Base-by-base conservation (phyloP, 768 basidiomycete species). In the Calocera cornea region DNA sequence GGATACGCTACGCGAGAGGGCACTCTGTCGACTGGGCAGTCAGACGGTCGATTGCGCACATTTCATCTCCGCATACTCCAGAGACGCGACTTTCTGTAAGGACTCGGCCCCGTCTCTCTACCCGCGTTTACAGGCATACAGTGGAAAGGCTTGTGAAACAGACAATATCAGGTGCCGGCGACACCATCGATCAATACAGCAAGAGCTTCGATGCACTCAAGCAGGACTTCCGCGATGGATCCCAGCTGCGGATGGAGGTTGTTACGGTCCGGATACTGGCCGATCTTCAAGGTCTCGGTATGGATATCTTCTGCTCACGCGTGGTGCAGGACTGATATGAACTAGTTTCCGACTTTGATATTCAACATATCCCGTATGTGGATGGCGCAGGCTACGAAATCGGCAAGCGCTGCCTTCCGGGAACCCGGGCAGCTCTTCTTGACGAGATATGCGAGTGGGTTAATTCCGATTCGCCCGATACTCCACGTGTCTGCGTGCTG, bases 361-460 rank as follows among this genome's bases (percentile, higher is more conserved):
- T 47, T 7, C 7, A 47, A 5, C 19, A 47, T 7, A 47, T 47
- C 19, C 44, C 44, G 19, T 47, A 8, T 19, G 19, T 19, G 19
- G 19, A 19, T 3, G 44, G 44, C 3, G 44, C 44, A 19, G 44
- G 44, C 19, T 47, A 47, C 19, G 8, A 47, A 17, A 47, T 19
- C 44, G 19, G 44, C 44, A 47, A 47, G 24, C 76, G 38, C 14
- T 70, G 66, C 31, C 41, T 70, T 27, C 33, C 29, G 3, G 65
- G 65, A 1, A 69, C 70, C 34, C 70, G 70, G 24, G 34, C 40
- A n/a, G 14, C 8, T 0, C 1, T 70, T 1, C 41, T 70, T 19
- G 17, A 27, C 1, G 41, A 67, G 2, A 64, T 70, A 11, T 27
- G 41, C 5, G 38, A 64, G 1, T 70, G 70, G 70, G 44, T 19